Percentiles rank a stretch among this genome's conserved stretches.
Conservation (phyloP, 306 rosid genomes). For the Delonix regia region DNA sequence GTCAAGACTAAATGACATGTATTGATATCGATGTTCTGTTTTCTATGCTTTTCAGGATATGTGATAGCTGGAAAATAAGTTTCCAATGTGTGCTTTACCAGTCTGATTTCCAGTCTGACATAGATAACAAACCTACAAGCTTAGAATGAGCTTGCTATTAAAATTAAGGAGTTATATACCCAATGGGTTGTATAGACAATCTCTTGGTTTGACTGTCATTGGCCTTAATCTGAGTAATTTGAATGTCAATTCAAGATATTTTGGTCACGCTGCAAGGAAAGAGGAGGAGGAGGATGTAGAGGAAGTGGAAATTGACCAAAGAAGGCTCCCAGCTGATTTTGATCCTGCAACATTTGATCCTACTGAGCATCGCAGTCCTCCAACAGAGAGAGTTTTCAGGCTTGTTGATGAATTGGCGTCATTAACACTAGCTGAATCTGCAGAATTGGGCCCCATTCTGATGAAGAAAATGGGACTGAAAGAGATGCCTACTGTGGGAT, state of each 20-base stretch:
- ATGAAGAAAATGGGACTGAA: constrained; percentile 71
- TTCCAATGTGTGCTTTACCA: constrained; percentile 18
- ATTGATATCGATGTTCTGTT: constrained; percentile 12
- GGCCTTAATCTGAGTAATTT: constrained; percentile 31
- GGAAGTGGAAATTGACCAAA: constrained; percentile 85
- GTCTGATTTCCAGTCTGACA: constrained; percentile 43
- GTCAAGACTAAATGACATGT: background rate
- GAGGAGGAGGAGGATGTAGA: constrained; percentile 76
- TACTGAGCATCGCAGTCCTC: constrained; percentile 83
- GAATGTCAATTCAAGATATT: constrained; percentile 47
- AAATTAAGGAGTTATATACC: constrained; percentile 62
- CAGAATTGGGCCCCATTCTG: constrained; percentile 72
- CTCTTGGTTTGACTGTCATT: constrained; percentile 25
- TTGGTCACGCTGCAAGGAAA: constrained; percentile 70
- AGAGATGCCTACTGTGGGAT: constrained; percentile 70
- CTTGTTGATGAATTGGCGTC: constrained; percentile 85
- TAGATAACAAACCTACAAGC: constrained; percentile 18
- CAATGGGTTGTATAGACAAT: constrained; percentile 44
- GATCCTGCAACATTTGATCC: constrained; percentile 89
- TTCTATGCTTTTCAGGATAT: constrained; percentile 39
- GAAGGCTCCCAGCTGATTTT: constrained; percentile 91
- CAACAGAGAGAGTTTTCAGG: constrained; percentile 72
- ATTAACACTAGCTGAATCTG: constrained; percentile 71
- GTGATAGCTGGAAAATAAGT: constrained; percentile 28
- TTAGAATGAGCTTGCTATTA: constrained; percentile 64